Evolutionary conservation across 139 green algal genomes (phyloP).

Genomic region (Chlorella sp.): DNA sequence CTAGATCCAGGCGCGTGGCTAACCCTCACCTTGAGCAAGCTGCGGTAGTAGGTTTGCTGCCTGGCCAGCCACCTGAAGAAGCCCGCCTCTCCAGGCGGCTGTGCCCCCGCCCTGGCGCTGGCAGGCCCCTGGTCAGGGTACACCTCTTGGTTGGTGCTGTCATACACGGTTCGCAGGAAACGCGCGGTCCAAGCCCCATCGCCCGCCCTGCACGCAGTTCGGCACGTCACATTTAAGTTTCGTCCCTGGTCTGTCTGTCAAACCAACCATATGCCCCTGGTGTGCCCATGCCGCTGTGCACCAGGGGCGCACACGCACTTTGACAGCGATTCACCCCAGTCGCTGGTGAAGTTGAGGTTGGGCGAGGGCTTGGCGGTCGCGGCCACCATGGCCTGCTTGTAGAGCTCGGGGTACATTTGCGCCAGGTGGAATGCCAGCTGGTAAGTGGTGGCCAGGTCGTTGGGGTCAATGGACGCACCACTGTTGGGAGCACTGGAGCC

Average conservation of each 20-base stretch:
- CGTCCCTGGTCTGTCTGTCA: too few species aligned
- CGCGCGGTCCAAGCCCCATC: background rate
- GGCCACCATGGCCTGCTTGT: background rate
- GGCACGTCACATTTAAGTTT: too few species aligned
- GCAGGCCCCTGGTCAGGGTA: background rate
- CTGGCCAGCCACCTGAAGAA: background rate
- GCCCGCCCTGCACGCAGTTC: background rate
- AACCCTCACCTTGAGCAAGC: background rate
- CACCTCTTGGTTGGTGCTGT: background rate
- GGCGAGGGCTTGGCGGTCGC: too few species aligned
- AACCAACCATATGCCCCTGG: too few species aligned
- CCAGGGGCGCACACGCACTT: background rate
- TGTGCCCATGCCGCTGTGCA: too few species aligned
- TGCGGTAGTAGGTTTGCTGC: background rate
- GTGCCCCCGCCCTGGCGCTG: background rate
- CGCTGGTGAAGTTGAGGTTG: background rate
- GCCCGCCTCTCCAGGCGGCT: background rate
- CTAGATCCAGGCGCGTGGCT: too few species aligned
- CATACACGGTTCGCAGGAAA: background rate
- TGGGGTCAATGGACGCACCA: background rate
- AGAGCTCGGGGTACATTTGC: background rate
- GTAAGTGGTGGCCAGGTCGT: background rate
- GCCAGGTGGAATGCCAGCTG: background rate
- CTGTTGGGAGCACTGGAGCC: background rate
- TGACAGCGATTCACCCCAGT: background rate